Evolutionary conservation across 2,329 filamentous ascomycete genomes (phyloP), one percentile per base, ranked within the genome.

Genomic region (Didymella lethalis): DNA sequence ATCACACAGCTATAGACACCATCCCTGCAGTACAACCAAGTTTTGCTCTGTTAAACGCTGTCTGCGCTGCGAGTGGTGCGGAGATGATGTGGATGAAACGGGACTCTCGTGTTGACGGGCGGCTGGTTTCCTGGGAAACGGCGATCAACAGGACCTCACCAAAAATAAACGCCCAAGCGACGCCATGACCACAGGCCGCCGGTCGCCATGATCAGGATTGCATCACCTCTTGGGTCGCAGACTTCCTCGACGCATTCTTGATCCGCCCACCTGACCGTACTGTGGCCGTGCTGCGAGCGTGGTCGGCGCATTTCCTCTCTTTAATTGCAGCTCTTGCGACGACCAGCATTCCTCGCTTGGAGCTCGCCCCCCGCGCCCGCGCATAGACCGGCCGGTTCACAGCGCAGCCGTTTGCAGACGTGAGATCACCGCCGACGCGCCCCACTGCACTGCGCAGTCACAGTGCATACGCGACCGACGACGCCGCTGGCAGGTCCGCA

Each of bases 401-500:
- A 48, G 50, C 46, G 50, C 32, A 36, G 16, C 16, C 56, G 49
- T 38, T 38, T 50, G 16, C 50, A 59, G 50, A 49, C 45, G 49
- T 66, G 68, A 65, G 66, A 65, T 71, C 68, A 67, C 63, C 63
- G 66, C 55, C 51, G 60, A 36, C 34, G 36, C 49, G 51, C 62
- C 64, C 65, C 60, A 64, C 63, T 54, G 62, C 62, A 49, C 62
- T 57, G 63, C 62, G 61, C 62, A 66, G 64, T 68, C 54, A 57
- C 63, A 62, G 71, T 75, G 72, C 72, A 77, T 76, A 74, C 68
- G 63, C 70, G 54, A 61, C 64, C 73, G 66, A 71, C 58, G 48
- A 67, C 57, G 63, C 66, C 57, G 71, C 72, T 67, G 71, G 73
- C 67, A 69, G 73, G 72, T 67, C 68, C 62, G 63, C 66, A 72